Evolutionary conservation across 2,329 filamentous ascomycete species (phyloP).

Genomic region (Clathrospora elynae): DNA sequence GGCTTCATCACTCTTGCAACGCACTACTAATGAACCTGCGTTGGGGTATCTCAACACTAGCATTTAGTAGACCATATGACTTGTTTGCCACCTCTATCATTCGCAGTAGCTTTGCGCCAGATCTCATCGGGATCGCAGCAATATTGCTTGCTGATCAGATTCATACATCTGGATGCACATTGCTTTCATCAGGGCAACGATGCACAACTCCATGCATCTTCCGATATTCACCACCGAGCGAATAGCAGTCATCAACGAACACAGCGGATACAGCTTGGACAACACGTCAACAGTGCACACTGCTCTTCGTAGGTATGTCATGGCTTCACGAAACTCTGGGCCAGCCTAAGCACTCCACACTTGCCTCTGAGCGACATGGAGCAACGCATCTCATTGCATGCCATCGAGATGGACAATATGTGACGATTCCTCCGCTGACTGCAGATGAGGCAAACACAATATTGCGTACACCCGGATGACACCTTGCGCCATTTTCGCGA

Average conservation of each 20-base stretch:
- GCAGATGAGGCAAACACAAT: slow-evolving; percentile 2
- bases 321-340: background rate
- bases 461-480: slow-evolving; percentile 6
- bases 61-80: background rate
- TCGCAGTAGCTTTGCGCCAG: background rate
- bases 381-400: slow-evolving; percentile 1
- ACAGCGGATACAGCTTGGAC: background rate
- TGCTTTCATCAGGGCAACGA: slow-evolving; percentile 1
- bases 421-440: background rate
- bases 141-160: background rate
- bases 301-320: background rate
- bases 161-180: background rate
- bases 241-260: background rate
- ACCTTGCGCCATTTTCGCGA: slow-evolving; percentile 9
- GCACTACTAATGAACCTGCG: background rate
- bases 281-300: background rate
- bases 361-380: background rate
- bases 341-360: background rate
- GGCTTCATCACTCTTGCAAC: slow-evolving; percentile 1
- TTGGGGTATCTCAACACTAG: slow-evolving; percentile 1
- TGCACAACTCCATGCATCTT: background rate
- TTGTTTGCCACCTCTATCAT: background rate
- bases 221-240: background rate
- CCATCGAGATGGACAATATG: background rate
- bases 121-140: background rate